These are phyloP conservation scores for Taphrina deformans DNA, from an alignment of 1,139 yeast genomes.

Conservation along the genomic window DNA sequence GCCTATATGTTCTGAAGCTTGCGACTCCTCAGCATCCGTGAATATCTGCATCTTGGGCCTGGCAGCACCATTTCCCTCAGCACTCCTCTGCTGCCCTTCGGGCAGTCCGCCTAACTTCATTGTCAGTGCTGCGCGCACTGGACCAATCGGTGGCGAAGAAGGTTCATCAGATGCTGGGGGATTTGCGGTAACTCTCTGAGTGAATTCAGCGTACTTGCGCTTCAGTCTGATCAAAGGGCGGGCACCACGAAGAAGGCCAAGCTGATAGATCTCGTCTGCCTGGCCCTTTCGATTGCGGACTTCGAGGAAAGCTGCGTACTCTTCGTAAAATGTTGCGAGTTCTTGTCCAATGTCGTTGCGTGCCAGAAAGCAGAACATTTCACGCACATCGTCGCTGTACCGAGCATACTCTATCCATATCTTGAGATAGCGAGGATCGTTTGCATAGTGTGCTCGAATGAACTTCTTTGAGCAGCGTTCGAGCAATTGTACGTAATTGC, in stretches of 20 bases:
- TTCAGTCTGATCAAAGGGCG: slow-evolving; percentile 62
- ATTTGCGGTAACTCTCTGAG: slow-evolving; percentile 46
- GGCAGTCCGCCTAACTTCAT: slow-evolving; percentile 35
- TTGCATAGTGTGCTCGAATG: slow-evolving; percentile 68
- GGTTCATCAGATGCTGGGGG: slow-evolving; percentile 35
- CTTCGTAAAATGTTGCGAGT: slow-evolving; percentile 74
- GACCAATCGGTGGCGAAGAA: slow-evolving; percentile 24
- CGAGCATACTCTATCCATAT: slow-evolving; percentile 78
- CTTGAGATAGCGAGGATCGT: slow-evolving; percentile 75
- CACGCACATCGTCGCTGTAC: slow-evolving; percentile 69
- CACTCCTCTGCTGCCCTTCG: slow-evolving; percentile 32
- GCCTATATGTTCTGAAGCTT: slow-evolving; percentile 38
- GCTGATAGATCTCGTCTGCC: slow-evolving; percentile 63
- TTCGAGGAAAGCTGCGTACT: slow-evolving; percentile 70
- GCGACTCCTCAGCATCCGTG: slow-evolving; percentile 42
- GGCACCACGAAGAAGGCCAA: slow-evolving; percentile 64
- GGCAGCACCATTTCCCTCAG: background rate
- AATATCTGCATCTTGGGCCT: slow-evolving; percentile 43
- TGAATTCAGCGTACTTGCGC: slow-evolving; percentile 55
- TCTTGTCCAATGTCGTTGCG: slow-evolving; percentile 70
- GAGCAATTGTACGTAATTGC: slow-evolving; percentile 64
- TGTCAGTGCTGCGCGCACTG: slow-evolving; percentile 39
- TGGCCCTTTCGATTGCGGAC: slow-evolving; percentile 53
- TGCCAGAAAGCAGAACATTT: slow-evolving; percentile 69
- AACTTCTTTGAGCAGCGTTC: slow-evolving; percentile 74